A percentile compares a stretch with the other conserved stretches of the same genome.
phyloP scores from a whole-genome alignment of 305 asterid genomes.

The Solanum hybrid region DNA sequence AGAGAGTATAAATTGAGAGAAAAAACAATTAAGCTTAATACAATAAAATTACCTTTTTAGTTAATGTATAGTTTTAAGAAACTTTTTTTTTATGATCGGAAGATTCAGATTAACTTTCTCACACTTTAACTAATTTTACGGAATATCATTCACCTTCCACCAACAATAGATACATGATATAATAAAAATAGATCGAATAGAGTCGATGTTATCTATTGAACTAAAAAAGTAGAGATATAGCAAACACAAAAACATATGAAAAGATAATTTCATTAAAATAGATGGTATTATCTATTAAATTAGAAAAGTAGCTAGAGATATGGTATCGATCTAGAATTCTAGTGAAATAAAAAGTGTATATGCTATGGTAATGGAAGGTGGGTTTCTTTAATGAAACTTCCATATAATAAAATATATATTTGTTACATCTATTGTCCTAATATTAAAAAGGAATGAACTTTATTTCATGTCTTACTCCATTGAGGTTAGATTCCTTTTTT shows the following conservation, averaged over 20 bases:
- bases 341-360: not conserved
- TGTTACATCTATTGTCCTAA: not conserved
- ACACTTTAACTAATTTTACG: not conserved
- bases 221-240: not conserved
- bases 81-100: not conserved
- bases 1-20: not conserved
- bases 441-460: not conserved
- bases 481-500: not conserved
- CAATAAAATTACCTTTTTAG: not conserved
- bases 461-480: not conserved
- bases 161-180: too few species aligned
- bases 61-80: too few species aligned
- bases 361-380: conserved; percentile 2
- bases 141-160: not conserved
- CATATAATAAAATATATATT: not conserved
- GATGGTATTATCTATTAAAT: not conserved
- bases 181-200: not conserved
- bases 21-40: not conserved
- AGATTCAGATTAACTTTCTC: not conserved
- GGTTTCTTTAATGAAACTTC: not conserved
- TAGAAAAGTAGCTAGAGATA: not conserved
- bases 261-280: not conserved
- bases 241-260: not conserved
- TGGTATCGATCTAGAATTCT: not conserved
- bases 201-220: not conserved